Evolutionary conservation across 2,329 filamentous ascomycete genomes (phyloP).

Genomic region (Cladobotryum mycophilum): DNA sequence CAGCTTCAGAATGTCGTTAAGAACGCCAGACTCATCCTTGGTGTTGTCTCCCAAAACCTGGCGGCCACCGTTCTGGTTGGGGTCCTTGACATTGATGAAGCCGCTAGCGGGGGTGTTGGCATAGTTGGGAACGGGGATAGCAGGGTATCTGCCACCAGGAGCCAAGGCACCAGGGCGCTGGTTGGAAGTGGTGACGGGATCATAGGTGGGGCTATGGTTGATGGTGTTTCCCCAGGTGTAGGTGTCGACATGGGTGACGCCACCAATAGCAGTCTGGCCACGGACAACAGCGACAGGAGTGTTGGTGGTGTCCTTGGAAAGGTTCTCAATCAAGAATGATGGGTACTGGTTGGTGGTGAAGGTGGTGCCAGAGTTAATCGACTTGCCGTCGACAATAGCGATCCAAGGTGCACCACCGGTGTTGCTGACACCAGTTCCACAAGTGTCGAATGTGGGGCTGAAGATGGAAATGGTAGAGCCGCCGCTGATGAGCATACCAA

Average conservation of each 20-base stretch:
- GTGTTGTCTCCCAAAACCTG: slow-evolving; percentile 33
- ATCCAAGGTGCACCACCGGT: slow-evolving; percentile 34
- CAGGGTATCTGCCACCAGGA: slow-evolving; percentile 31
- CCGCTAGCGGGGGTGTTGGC: slow-evolving; percentile 24
- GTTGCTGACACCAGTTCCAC: slow-evolving; percentile 30
- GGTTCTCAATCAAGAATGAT: slow-evolving; percentile 38
- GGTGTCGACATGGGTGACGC: slow-evolving; percentile 29
- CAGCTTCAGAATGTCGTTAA: slow-evolving; percentile 32
- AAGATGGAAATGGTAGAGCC: slow-evolving; percentile 36
- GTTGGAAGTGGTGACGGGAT: slow-evolving; percentile 23
- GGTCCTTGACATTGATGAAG: slow-evolving; percentile 33
- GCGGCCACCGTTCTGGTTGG: slow-evolving; percentile 22
- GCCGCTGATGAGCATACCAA: slow-evolving; percentile 24
- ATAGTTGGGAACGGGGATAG: slow-evolving; percentile 34
- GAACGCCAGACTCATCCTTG: slow-evolving; percentile 29
- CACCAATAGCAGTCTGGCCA: slow-evolving; percentile 24
- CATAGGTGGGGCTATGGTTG: slow-evolving; percentile 33
- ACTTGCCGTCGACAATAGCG: slow-evolving; percentile 34
- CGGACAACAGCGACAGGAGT: slow-evolving; percentile 30
- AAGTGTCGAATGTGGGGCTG: slow-evolving; percentile 34
- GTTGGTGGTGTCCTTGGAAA: slow-evolving; percentile 31
- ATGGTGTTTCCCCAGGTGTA: slow-evolving; percentile 39
- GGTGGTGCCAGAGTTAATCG: slow-evolving; percentile 35
- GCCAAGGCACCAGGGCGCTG: slow-evolving; percentile 30
- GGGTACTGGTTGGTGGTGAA: slow-evolving; percentile 32